Percentiles rank a stretch among this genome's conserved stretches.
Evolutionary conservation across 2,329 filamentous ascomycete species (phyloP).

Genomic region (Sporothrix luriei): DNA sequence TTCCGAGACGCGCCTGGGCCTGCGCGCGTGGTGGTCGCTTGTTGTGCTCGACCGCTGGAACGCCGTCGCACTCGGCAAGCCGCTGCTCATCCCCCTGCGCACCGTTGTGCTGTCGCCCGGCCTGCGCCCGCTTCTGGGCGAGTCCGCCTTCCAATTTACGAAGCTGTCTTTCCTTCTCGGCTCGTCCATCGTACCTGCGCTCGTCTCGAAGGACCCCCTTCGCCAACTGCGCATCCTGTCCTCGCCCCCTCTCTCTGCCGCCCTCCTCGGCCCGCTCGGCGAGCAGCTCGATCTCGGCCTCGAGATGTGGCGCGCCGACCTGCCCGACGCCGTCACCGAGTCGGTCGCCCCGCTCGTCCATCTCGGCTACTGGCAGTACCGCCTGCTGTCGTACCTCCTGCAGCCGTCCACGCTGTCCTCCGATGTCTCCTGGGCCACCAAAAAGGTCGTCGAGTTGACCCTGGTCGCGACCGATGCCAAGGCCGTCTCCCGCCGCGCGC

Average conservation of each 20-base stretch:
- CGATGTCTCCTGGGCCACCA: slow-evolving; percentile 63
- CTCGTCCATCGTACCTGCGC: slow-evolving; percentile 47
- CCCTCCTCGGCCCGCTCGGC: slow-evolving; percentile 44
- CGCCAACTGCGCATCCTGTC: not conserved
- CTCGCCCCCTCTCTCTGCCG: slow-evolving; percentile 46
- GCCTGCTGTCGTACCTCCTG: slow-evolving; percentile 64
- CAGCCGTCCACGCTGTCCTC: slow-evolving; percentile 57
- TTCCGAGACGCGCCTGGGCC: slow-evolving; percentile 61
- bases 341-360: slow-evolving; percentile 60
- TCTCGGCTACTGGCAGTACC: slow-evolving; percentile 70
- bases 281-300: slow-evolving; percentile 59
- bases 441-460: slow-evolving; percentile 61
- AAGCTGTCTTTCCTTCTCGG: slow-evolving; percentile 57
- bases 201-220: not conserved
- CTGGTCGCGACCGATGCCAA: slow-evolving; percentile 45
- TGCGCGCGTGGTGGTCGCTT: slow-evolving; percentile 72
- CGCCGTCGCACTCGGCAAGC: slow-evolving; percentile 66
- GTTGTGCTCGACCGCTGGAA: slow-evolving; percentile 74
- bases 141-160: slow-evolving; percentile 64
- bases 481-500: slow-evolving; percentile 36
- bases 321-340: slow-evolving; percentile 60
- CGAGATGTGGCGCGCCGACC: slow-evolving; percentile 66
- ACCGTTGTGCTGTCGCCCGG: slow-evolving; percentile 62
- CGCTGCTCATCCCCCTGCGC: slow-evolving; percentile 64
- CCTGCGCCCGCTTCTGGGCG: slow-evolving; percentile 63